These are phyloP conservation scores for Aphanocladium album DNA, from an alignment of 2,329 filamentous ascomycete genomes.

Conservation along the genomic window DNA sequence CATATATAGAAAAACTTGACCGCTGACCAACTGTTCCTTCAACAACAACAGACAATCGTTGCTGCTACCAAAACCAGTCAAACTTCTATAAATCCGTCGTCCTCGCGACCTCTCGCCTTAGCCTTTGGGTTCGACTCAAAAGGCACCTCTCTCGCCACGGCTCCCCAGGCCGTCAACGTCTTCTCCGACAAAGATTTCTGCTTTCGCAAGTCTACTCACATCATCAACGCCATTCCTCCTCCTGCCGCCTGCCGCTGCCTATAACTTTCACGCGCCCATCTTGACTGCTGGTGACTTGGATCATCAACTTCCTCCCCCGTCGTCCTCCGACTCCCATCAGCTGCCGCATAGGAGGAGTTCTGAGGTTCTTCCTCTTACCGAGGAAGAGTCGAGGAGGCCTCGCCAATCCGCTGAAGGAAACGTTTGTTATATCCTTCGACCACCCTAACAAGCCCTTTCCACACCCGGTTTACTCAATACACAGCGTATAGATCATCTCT, in stretches of 20 bases:
- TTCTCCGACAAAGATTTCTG: slow-evolving; percentile 67
- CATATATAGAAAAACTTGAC: slow-evolving; percentile 11
- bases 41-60: neutral
- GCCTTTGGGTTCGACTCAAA: slow-evolving; percentile 65
- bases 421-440: slow-evolving; percentile 91
- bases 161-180: slow-evolving; percentile 56
- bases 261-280: slow-evolving; percentile 45
- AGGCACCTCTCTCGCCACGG: slow-evolving; percentile 55
- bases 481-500: neutral
- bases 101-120: slow-evolving; percentile 9
- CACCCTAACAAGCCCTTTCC: slow-evolving; percentile 64
- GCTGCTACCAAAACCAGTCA: neutral
- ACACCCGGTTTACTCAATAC: slow-evolving; percentile 33
- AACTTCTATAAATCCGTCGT: neutral
- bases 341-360: slow-evolving; percentile 99
- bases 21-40: slow-evolving; percentile 12
- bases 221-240: slow-evolving; percentile 61
- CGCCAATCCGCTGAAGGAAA: slow-evolving; percentile 86
- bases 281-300: slow-evolving; percentile 43
- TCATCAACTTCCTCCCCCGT: slow-evolving; percentile 44
- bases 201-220: slow-evolving; percentile 58
- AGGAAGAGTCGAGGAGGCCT: slow-evolving; percentile 99
- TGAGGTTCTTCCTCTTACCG: slow-evolving; percentile 97
- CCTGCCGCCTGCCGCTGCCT: slow-evolving; percentile 45
- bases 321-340: slow-evolving; percentile 64